Base-by-base conservation (phyloP, 2,329 filamentous ascomycete species). In the Exophiala lecanii-corni region DNA sequence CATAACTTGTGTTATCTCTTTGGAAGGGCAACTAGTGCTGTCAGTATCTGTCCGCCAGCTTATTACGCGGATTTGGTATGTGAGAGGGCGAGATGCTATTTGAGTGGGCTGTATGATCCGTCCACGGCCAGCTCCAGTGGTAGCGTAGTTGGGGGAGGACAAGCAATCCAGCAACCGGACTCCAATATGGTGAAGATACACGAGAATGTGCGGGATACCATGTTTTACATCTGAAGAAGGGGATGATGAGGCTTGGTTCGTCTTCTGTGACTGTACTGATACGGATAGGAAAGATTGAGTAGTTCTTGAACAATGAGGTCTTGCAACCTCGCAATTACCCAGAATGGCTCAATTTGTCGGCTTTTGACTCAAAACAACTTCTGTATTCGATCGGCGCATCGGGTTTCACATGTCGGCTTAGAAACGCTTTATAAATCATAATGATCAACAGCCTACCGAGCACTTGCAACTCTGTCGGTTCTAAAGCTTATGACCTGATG, bases 31-130 rank as follows among this genome's bases (percentile, higher is more conserved):
- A 94, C 87, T 12, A 89, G 88, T 62, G 83, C 88, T 0, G 87
- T 95, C 36, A 88, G 84, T 57, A 80, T 94, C 54, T 92, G 85
- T 54, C 87, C 89, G 0, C 87, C 89, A 0, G 89, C 88, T 0
- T 94, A 95, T 69, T 95, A 94, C 58, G 89, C 89, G 0, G 89
- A 95, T 61, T 71, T 94, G 19, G 76, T 91, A 2, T 92, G 86
- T 60, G 85, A 87, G 49, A 75, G 89, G 2, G 83, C 84, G 0
- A 73, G 89, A 1, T 75, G 76, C 10, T 91, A 94, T 59, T 71
- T 91, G 2, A 75, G 76, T 18, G 72, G 77, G 19, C 68, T 78
- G 12, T 81, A 84, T 50, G 79, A 81, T 26, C 65, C 66, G 3
- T 92, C 86, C 25, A 28, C 25, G 25, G 25, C 64, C 91, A 28